Evolutionary conservation across 352 stramenopile genomes (phyloP).

Genomic region (Paralagenidium karlingii): DNA sequence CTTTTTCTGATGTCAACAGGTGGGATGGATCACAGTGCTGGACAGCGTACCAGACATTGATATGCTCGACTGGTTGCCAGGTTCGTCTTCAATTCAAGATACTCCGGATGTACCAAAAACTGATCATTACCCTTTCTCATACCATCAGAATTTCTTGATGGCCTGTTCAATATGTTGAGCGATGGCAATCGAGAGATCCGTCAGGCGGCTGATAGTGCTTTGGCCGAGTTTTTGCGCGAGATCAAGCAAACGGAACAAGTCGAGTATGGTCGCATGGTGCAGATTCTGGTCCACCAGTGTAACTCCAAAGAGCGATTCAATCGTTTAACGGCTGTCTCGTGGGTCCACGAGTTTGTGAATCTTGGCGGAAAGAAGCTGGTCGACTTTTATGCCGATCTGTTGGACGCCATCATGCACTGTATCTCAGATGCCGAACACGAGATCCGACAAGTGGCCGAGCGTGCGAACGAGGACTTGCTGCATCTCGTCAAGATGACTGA

Average conservation of each 20-base stretch:
- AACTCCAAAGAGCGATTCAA: conserved; percentile 96
- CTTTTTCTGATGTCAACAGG: conserved; percentile 3
- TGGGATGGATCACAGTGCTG: conserved; percentile 97
- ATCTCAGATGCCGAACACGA: conserved; percentile 96
- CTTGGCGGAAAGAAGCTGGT: conserved; percentile 91
- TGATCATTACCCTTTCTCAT: conserved; percentile 4
- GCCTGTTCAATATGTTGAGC: conserved; percentile 99
- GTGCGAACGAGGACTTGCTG: conserved; percentile 95
- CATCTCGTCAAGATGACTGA: conserved; percentile 89
- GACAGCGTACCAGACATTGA: conserved; percentile 98
- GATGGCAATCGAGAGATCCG: conserved; percentile 98
- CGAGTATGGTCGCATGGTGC: conserved; percentile 96
- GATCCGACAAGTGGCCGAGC: conserved; percentile 92
- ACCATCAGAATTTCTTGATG: conserved; percentile 99
- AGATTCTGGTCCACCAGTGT: conserved; percentile 96
- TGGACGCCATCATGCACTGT: conserved; percentile 96
- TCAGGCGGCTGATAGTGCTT: conserved; percentile 88
- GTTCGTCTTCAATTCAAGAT: no score
- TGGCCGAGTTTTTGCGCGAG: conserved; percentile 93
- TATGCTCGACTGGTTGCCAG: conserved; percentile 96
- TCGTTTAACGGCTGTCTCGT: conserved; percentile 95
- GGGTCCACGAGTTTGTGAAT: conserved; percentile 97
- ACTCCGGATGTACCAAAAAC: neutral
- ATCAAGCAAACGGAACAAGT: conserved; percentile 94
- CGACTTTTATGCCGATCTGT: conserved; percentile 91